Evolutionary conservation across 345 rosid genomes (phyloP).

Genomic region (Trapa incisa): DNA sequence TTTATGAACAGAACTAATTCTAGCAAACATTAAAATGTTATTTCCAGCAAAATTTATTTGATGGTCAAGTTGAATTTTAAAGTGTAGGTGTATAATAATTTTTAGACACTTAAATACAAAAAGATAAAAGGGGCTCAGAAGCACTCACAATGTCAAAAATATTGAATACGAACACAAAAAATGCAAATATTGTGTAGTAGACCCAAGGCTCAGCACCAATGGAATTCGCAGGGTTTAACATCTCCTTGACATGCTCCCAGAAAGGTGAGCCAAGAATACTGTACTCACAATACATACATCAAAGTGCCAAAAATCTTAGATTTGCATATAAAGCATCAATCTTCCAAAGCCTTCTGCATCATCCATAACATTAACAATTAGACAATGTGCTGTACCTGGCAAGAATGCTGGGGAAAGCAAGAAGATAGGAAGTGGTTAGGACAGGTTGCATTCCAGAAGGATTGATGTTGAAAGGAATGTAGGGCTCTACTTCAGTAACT

Average conservation of each 20-base stretch:
- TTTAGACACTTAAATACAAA: background rate
- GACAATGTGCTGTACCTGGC: slow-evolving; percentile 40
- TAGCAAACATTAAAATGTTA: background rate
- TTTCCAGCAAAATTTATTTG: background rate
- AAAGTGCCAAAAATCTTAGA: background rate
- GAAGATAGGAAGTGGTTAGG: slow-evolving; percentile 76
- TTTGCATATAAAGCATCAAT: background rate
- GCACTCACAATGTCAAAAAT: slow-evolving; percentile 90
- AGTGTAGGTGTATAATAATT: background rate
- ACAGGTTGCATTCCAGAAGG: slow-evolving; percentile 98
- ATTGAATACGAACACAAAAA: slow-evolving; percentile 80
- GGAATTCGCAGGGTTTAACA: slow-evolving; percentile 71
- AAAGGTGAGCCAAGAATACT: slow-evolving; percentile 70
- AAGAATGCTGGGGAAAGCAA: slow-evolving; percentile 83
- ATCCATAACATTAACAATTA: background rate
- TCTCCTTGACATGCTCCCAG: slow-evolving; percentile 70
- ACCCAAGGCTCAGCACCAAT: slow-evolving; percentile 88
- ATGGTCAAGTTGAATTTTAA: background rate
- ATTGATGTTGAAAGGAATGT: slow-evolving; percentile 86
- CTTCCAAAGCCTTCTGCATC: background rate
- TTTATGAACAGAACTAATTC: background rate
- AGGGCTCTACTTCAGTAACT: slow-evolving; percentile 85
- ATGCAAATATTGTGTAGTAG: slow-evolving; percentile 77
- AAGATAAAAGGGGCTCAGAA: slow-evolving; percentile 4
- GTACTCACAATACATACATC: slow-evolving; percentile 22